Base-by-base conservation (phyloP, 2,329 filamentous ascomycete genomes). In the Claviceps pazoutovae region DNA sequence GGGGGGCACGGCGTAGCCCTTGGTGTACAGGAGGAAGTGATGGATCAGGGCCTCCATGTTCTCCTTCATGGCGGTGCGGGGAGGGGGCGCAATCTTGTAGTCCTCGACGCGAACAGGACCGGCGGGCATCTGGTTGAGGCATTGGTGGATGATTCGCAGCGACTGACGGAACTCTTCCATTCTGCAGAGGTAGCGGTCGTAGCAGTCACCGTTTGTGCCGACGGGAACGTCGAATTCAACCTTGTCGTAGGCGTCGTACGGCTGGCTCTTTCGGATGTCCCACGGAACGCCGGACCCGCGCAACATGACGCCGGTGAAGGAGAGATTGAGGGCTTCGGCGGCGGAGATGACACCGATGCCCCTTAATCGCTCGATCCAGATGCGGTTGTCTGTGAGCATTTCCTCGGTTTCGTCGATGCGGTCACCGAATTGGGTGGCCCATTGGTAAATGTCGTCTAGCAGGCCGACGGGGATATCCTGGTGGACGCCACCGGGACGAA, bases 21-120 rank as follows among this genome's bases (percentile, higher is more conserved):
- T 98, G 69, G 90, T 97, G 76, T 91, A 98, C 51, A 98, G 83
- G 59, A 98, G 74, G 79, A 98, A 98, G 76, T 98, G 93, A 74
- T 98, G 93, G 67, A 98, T 98, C 44, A 98, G 80, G 41, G 93
- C 90, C 74, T 98, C 93, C 94, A 98, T 98, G 76, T 98, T 98
- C 81, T 98, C 93, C 80, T 98, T 98, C 93, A 98, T 98, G 64
- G 93, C 93, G 45, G 88, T 78, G 64, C 93, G 84, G n/a, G 93
- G 94, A 56, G 93, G 93, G 21, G 93, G 93, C 2, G 88, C 86
- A 64, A 98, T 81, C 81, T 98, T 98, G 82, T 97, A 98, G 72
- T 98, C 93, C 72, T 98, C 93, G 43, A 96, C 88, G 60, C 91
- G 86, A 66, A 97, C 80, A 50, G 93, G 93, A 30, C 93, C 93